Percentiles rank a stretch among this genome's conserved stretches.
Conservation (phyloP, 2,329 filamentous ascomycete species). For the Teratosphaeria epicoccoides region DNA sequence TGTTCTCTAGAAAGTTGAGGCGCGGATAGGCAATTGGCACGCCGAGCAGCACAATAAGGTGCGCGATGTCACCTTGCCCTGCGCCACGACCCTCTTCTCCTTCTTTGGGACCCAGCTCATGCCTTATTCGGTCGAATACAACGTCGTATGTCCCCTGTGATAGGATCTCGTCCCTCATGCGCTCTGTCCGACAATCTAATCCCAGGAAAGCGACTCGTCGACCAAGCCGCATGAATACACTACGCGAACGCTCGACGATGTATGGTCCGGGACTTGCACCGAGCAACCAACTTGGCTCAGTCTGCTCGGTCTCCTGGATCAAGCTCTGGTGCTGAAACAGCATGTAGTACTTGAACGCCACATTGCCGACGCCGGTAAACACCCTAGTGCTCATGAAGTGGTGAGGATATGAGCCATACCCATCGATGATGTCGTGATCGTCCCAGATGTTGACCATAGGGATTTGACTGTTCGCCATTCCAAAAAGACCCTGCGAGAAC, state of each 20-base stretch:
- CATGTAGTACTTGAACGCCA: slow-evolving; percentile 98
- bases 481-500: slow-evolving; percentile 93
- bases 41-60: slow-evolving; percentile 77
- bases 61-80: slow-evolving; percentile 63
- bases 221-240: slow-evolving; percentile 75
- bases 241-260: slow-evolving; percentile 76
- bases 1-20: slow-evolving; percentile 50
- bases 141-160: slow-evolving; percentile 72
- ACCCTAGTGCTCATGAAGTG: slow-evolving; percentile 85
- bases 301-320: slow-evolving; percentile 63
- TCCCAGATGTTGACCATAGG: slow-evolving; percentile 98
- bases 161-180: slow-evolving; percentile 72
- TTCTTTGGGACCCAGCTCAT: slow-evolving; percentile 56
- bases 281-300: slow-evolving; percentile 86
- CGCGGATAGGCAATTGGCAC: slow-evolving; percentile 46
- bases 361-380: slow-evolving; percentile 76
- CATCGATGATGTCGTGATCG: slow-evolving; percentile 62
- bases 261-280: slow-evolving; percentile 75
- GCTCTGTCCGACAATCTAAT: slow-evolving; percentile 82
- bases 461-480: slow-evolving; percentile 86
- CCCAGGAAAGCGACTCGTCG: slow-evolving; percentile 71
- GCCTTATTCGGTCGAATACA: slow-evolving; percentile 75
- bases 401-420: slow-evolving; percentile 86
- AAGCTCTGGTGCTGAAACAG: slow-evolving; percentile 95
- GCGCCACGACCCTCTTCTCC: not conserved